These are phyloP conservation scores for Penicillium sclerotigenum DNA, from an alignment of 2,329 filamentous ascomycete genomes.

Conservation along the genomic window DNA sequence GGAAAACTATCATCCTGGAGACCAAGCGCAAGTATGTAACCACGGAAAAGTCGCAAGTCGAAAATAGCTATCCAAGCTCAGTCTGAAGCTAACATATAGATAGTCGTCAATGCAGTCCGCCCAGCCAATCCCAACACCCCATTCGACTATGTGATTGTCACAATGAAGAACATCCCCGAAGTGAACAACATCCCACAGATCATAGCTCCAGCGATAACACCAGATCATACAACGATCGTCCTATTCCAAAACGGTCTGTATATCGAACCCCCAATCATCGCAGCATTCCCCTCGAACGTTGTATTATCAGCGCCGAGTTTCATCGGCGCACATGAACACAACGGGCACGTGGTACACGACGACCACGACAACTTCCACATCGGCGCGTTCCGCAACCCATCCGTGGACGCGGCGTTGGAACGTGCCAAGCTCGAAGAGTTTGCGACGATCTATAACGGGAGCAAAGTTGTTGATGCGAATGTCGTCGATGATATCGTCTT, in stretches of 20 bases:
- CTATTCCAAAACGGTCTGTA: slow-evolving; percentile 64
- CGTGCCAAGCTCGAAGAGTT: slow-evolving; percentile 37
- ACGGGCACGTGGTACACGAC: slow-evolving; percentile 53
- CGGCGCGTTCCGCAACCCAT: slow-evolving; percentile 46
- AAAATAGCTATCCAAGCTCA: neutral
- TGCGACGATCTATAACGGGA: slow-evolving; percentile 48
- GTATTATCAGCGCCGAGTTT: slow-evolving; percentile 54
- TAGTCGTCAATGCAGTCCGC: slow-evolving; percentile 51
- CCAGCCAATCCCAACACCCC: slow-evolving; percentile 19
- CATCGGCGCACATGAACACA: slow-evolving; percentile 52
- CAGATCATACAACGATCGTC: slow-evolving; percentile 52
- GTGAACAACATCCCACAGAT: slow-evolving; percentile 29
- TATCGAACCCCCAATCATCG: slow-evolving; percentile 55
- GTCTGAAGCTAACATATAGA: slow-evolving; percentile 4
- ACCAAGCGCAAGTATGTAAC: slow-evolving; percentile 39
- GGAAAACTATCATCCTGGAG: slow-evolving; percentile 51
- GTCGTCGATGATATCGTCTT: slow-evolving; percentile 30
- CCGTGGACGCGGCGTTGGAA: slow-evolving; percentile 15
- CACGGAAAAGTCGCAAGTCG: too few relatives aligned
- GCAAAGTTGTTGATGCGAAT: slow-evolving; percentile 45
- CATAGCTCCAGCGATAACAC: slow-evolving; percentile 48
- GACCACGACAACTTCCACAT: slow-evolving; percentile 52
- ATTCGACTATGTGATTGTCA: slow-evolving; percentile 58
- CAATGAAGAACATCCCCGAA: slow-evolving; percentile 61
- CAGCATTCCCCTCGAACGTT: slow-evolving; percentile 51